Conservation (phyloP, 2,329 filamentous ascomycete species). For the Penicillium verrucosum region DNA sequence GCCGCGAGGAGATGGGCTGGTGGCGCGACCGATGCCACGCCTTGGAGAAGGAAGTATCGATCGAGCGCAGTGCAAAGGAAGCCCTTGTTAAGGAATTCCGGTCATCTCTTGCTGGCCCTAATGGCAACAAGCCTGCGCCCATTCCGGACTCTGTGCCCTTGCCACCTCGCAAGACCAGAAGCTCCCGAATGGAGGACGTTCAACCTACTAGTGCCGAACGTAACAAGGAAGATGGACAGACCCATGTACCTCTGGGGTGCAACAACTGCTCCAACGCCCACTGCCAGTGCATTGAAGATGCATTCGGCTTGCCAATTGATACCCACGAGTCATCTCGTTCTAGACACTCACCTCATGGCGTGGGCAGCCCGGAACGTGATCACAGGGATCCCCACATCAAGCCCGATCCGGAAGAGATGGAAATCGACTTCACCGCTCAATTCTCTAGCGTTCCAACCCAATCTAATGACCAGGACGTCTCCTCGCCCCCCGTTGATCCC, state of each 20-base stretch:
- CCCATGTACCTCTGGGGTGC: conserved; percentile 56
- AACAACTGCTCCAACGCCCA: conserved; percentile 62
- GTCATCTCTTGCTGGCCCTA: conserved; percentile 27
- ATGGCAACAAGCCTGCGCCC: conserved; percentile 13
- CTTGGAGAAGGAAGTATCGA: conserved; percentile 60
- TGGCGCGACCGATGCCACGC: conserved; percentile 56
- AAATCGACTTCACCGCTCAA: conserved; percentile 71
- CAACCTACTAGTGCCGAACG: conserved; percentile 13
- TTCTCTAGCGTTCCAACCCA: conserved; percentile 50
- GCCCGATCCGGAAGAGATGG: conserved; percentile 51
- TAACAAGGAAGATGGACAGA: conserved; percentile 21
- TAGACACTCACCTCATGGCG: conserved; percentile 37
- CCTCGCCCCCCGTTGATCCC: conserved; percentile 55
- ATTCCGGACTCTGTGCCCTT: conserved; percentile 41
- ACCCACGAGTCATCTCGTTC: conserved; percentile 36
- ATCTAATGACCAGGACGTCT: conserved; percentile 24
- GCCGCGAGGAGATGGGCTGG: conserved; percentile 50
- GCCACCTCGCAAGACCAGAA: conserved; percentile 29
- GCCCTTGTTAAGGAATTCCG: conserved; percentile 43
- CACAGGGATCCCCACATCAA: conserved; percentile 50
- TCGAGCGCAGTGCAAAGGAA: conserved; percentile 44
- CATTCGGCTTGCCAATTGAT: conserved; percentile 48
- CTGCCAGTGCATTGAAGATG: conserved; percentile 61
- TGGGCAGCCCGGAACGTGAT: conserved; percentile 51
- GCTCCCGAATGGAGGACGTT: conserved; percentile 21